phyloP scores from a whole-genome alignment of 768 basidiomycete species.

The Clitopilus passeckerianus region DNA sequence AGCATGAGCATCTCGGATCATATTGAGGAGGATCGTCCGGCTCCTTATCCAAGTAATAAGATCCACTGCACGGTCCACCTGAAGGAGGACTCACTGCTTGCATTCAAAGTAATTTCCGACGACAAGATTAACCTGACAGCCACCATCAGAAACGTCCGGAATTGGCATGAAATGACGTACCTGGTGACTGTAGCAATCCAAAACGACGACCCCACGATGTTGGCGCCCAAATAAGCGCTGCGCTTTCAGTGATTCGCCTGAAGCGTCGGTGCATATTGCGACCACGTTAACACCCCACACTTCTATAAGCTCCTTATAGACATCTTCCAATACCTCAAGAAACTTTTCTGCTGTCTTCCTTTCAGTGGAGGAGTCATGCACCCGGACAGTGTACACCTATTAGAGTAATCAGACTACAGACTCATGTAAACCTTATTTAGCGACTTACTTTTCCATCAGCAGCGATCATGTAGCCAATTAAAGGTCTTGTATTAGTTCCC shows the following conservation, averaged over 20 bases:
- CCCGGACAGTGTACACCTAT: slow-evolving; percentile 21
- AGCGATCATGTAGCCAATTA: slow-evolving; percentile 27
- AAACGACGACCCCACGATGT: slow-evolving; percentile 19
- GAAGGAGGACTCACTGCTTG: slow-evolving; percentile 10
- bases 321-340: slow-evolving; percentile 11
- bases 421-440: background rate
- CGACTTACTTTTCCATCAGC: slow-evolving; percentile 13
- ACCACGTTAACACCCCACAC: slow-evolving; percentile 19
- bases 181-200: slow-evolving; percentile 33
- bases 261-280: slow-evolving; percentile 25
- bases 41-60: slow-evolving; percentile 32
- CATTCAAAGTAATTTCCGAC: slow-evolving; percentile 31
- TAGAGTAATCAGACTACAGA: no score
- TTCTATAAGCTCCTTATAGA: slow-evolving; percentile 12
- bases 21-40: slow-evolving; percentile 10
- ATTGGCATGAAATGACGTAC: slow-evolving; percentile 19
- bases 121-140: slow-evolving; percentile 35
- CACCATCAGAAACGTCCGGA: no score
- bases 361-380: slow-evolving; percentile 25
- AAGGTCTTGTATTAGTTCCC: slow-evolving; percentile 23
- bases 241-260: slow-evolving; percentile 26
- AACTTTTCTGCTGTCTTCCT: slow-evolving; percentile 25
- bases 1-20: slow-evolving; percentile 7
- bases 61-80: slow-evolving; percentile 20
- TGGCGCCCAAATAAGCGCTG: slow-evolving; percentile 9